These are phyloP conservation scores for Populus euphratica DNA, from an alignment of 345 rosid genomes.

Conservation along the genomic window DNA sequence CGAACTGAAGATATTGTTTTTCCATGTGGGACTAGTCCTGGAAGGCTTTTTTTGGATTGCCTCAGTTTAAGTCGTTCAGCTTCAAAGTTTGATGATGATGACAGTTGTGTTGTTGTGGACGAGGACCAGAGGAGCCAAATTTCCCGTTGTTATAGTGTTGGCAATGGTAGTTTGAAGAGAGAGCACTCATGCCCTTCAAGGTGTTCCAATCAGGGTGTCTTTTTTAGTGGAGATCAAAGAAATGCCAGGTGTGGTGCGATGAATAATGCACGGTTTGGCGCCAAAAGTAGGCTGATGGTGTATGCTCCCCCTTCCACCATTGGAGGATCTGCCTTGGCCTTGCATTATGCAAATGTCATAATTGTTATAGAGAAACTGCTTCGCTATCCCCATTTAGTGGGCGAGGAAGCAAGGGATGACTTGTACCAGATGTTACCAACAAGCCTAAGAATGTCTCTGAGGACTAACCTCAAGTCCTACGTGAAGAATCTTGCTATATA, in stretches of 20 bases:
- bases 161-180: conserved; percentile 34
- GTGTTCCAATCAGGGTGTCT: conserved; percentile 19
- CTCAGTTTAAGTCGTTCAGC: conserved; percentile 68
- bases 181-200: conserved; percentile 27
- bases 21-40: conserved; percentile 76
- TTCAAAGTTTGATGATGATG: conserved; percentile 47
- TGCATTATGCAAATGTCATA: conserved; percentile 86
- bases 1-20: conserved; percentile 61
- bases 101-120: conserved; percentile 24
- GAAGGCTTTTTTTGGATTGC: conserved; percentile 81
- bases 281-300: conserved; percentile 46
- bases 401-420: conserved; percentile 93
- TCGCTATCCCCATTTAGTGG: conserved; percentile 85
- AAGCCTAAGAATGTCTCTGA: conserved; percentile 64
- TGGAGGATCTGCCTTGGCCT: conserved; percentile 87
- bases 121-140: conserved; percentile 43
- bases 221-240: conserved; percentile 34
- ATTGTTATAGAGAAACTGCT: conserved; percentile 88
- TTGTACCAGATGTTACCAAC: conserved; percentile 89
- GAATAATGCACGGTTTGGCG: conserved; percentile 38
- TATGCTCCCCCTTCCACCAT: conserved; percentile 64
- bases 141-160: conserved; percentile 40
- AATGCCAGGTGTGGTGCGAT: conserved; percentile 19
- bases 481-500: conserved; percentile 76
- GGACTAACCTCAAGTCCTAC: conserved; percentile 65